Evolutionary conservation across 1,139 yeast genomes (phyloP), one percentile per base, ranked within the genome.

Genomic region (Hanseniaspora uvarum): DNA sequence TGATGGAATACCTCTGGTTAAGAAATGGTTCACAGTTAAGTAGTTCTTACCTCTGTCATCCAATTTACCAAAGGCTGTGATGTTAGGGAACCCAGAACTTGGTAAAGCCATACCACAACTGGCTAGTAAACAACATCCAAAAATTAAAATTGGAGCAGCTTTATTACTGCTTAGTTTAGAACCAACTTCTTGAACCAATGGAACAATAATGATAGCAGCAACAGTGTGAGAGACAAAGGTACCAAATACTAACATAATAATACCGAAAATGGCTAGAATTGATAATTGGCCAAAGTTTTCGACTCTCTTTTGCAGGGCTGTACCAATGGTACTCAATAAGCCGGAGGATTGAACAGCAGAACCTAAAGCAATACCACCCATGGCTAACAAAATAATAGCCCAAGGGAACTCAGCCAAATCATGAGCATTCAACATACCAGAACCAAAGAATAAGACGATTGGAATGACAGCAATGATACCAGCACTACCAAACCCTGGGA

Each of bases 71-170:
- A 81, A 81, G 1, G 88, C 88, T n/a, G 86, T 82, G 31, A 81
- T 85, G 62, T 82, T 83, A 23, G 89, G 89, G 71, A 82, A 83
- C 1, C 89, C 89, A 1, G 84, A 78, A 2, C 86, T 80, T 2
- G 88, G 86, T 56, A 83, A 71, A 28, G 86, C 88, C 87, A 83
- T 82, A 58, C 88, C 89, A 55, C 83, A 80, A 8, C 86, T 80
- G 38, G 87, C 79, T 58, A 83, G 70, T 57, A 82, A 69, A 3
- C 86, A 81, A 64, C 81, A 79, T 41, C 80, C 79, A 75, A 82
- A 81, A 58, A 82, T 80, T 60, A 83, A 70, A 57, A 82, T 69
- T 46, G 81, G 74, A 31, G 86, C 81, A 26, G 73, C 66, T 33
- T 66, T 66, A 37, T 77, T 75, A 19, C 66, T 70, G 1, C 74